Base-by-base conservation (phyloP, 2,329 filamentous ascomycete species). In the Botrytis aclada region DNA sequence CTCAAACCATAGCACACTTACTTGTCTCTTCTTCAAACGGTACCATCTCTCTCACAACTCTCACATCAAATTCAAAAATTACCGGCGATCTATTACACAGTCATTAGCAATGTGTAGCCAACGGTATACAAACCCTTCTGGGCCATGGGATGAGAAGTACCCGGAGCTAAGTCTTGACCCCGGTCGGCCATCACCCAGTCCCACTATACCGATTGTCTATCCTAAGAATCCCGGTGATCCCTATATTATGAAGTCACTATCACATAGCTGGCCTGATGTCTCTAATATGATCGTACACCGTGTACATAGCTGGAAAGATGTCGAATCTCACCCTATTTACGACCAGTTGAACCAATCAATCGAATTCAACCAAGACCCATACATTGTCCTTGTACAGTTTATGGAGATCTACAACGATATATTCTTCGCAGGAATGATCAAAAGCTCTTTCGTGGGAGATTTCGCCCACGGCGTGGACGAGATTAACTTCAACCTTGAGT, bases 61-160 rank as follows among this genome's bases (percentile, higher is more conserved):
- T 37, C 14, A 39, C 0, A 16, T 8, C 2, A 12, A 18, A 3
- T 32, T 1, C 32, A 39, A 0, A 29, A 2, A 29, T 3, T 4
- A 22, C 34, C 41, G 6, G 18, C 22, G 12, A 1, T n/a, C 8
- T 14, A 63, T n/a, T 2, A 29, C 9, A 51, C 7, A 37, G 22
- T 37, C 25, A 39, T 22, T 5, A 25, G 37, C 18, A 45, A 66
- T 66, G 45, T 1, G 2, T 29, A 16, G 14, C 32, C 32, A 39
- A 39, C 41, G 18, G 25, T 37, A 1, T 9, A 41, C 34, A 22
- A n/a, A 4, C 2, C 22, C 34, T 32, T 47, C 34, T 14, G 64
- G 47, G 20, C 6, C 64, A 2, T 56, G 34, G 64, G 64, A 67
- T 18, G 16, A 54, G 25, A 41, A 54, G 18, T 22, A 67, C 25